Percentiles rank a stretch among this genome's conserved stretches.
Conservation (phyloP, 768 basidiomycete genomes). For the Phlegmacium glaucopus region DNA sequence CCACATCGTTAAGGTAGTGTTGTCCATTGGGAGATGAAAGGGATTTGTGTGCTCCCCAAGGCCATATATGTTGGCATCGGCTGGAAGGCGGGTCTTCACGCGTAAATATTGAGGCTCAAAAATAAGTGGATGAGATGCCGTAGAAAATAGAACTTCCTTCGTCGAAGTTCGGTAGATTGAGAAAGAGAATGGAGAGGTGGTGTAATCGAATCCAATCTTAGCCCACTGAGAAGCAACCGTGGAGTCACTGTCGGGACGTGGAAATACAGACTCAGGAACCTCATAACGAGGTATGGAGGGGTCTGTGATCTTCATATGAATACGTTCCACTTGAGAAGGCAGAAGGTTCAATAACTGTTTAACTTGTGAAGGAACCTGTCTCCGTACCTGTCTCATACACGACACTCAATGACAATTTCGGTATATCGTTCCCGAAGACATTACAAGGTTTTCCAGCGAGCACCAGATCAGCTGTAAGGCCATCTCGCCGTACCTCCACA, state of each 20-base stretch:
- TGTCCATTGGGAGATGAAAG: constrained; percentile 52
- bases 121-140: constrained; percentile 57
- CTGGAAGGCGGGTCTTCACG: constrained; percentile 59
- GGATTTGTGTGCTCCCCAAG: constrained; percentile 71
- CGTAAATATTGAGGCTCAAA: constrained; percentile 79
- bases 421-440: constrained; percentile 55
- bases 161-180: constrained; percentile 47
- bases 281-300: constrained; percentile 49
- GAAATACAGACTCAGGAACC: constrained; percentile 60
- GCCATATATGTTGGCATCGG: constrained; percentile 69
- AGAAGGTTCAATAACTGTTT: constrained; percentile 1
- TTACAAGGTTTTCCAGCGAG: constrained; percentile 52
- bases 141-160: constrained; percentile 55
- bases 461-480: constrained; percentile 48
- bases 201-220: constrained; percentile 58
- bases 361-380: background rate
- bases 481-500: constrained; percentile 34
- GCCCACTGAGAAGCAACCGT: constrained; percentile 28
- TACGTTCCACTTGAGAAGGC: constrained; percentile 44
- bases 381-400: constrained; percentile 55
- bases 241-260: constrained; percentile 40
- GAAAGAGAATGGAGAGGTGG: constrained; percentile 58
- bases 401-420: constrained; percentile 45
- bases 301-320: constrained; percentile 65
- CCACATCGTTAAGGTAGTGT: constrained; percentile 55